phyloP scores from a whole-genome alignment of 176 grass and related monocot species.

The Lolium perenne region DNA sequence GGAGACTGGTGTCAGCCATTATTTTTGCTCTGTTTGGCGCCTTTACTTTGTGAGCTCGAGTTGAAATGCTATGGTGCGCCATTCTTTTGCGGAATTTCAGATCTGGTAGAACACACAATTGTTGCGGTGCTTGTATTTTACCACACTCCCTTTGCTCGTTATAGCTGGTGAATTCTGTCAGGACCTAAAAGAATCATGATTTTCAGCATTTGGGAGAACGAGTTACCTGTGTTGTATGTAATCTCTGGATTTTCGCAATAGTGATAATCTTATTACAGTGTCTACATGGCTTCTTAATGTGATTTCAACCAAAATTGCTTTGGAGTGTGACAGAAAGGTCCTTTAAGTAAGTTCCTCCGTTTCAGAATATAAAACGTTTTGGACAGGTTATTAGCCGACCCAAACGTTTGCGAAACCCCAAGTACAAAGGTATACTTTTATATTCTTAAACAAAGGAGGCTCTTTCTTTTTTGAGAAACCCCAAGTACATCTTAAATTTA shows the following conservation, averaged over 20 bases:
- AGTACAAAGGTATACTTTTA: too few species aligned
- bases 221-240: constrained; percentile 28
- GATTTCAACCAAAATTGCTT: not conserved
- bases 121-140: not conserved
- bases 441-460: too few species aligned
- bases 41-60: constrained; percentile 54
- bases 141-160: constrained; percentile 49
- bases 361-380: too few species aligned
- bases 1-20: constrained; percentile 35
- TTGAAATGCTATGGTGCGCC: not conserved
- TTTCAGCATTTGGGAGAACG: constrained; percentile 25
- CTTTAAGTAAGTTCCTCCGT: not conserved
- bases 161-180: constrained; percentile 30
- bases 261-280: not conserved
- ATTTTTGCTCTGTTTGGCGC: constrained; percentile 38
- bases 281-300: not conserved
- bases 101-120: constrained; percentile 14
- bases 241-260: not conserved
- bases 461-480: too few species aligned
- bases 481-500: too few species aligned
- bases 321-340: not conserved
- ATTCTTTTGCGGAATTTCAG: constrained; percentile 49
- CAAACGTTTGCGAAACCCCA: too few species aligned
- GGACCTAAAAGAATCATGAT: constrained; percentile 2
- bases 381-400: too few species aligned